A percentile compares a stretch with the other conserved stretches of the same genome.
Evolutionary conservation across 139 green algal species (phyloP).

Genomic region (Picochlorum sp.): DNA sequence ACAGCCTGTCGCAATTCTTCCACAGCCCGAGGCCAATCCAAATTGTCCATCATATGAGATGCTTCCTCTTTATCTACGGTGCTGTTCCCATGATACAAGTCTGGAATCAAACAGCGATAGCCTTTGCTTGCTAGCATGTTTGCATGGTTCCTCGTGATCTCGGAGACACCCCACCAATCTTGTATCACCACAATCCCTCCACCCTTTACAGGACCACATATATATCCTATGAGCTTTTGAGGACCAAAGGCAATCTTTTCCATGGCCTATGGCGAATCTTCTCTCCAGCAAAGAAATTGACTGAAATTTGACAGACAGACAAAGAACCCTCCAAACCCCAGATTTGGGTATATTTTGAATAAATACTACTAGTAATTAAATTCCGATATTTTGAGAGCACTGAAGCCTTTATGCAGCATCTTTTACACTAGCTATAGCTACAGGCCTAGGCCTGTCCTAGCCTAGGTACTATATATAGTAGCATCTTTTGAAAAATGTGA

Average conservation of each 20-base stretch:
- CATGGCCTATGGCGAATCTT: background rate
- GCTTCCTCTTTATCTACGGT: conserved; percentile 57
- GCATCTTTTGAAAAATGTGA: too few species aligned
- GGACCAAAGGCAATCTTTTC: conserved; percentile 14
- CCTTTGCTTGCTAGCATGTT: background rate
- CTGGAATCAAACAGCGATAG: conserved; percentile 36
- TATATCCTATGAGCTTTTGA: conserved; percentile 14
- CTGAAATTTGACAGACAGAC: too few species aligned
- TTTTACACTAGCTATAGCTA: too few species aligned
- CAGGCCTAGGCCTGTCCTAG: too few species aligned
- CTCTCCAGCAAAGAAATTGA: too few species aligned
- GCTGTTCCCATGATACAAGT: conserved; percentile 67
- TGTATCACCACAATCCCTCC: conserved; percentile 16
- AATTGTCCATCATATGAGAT: conserved; percentile 39
- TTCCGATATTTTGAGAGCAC: too few species aligned
- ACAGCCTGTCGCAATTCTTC: conserved; percentile 44
- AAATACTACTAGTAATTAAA: too few species aligned
- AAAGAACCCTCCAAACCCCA: too few species aligned
- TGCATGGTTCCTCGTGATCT: background rate
- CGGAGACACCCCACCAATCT: conserved; percentile 23
- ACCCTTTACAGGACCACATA: conserved; percentile 1
- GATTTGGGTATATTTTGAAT: too few species aligned
- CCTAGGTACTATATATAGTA: too few species aligned
- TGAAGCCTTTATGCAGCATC: too few species aligned
- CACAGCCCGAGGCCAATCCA: conserved; percentile 52